Conservation (phyloP, 352 stramenopile genomes). For the Globisporangium lucens region DNA sequence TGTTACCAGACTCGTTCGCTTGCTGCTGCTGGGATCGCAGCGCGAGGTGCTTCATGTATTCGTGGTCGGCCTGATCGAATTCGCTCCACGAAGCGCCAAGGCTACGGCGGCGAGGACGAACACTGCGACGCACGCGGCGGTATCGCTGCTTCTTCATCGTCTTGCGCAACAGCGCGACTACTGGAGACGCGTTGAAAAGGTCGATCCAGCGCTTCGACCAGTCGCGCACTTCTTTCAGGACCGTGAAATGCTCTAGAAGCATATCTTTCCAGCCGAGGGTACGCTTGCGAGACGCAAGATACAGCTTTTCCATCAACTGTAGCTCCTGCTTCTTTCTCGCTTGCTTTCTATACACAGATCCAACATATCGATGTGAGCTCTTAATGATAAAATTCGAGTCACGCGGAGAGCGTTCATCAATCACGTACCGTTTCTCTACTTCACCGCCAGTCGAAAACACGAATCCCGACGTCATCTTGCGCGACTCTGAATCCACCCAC, state of each 20-base stretch:
- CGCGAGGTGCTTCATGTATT: constrained; percentile 41
- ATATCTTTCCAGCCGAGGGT: constrained; percentile 37
- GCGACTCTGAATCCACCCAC: constrained; percentile 7
- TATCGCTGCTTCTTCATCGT: constrained; percentile 10
- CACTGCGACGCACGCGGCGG: constrained; percentile 16
- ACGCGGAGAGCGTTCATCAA: neutral
- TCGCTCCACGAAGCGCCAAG: constrained; percentile 30
- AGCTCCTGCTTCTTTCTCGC: constrained; percentile 42
- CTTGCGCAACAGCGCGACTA: constrained; percentile 15
- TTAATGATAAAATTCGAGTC: neutral
- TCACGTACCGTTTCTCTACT: constrained; percentile 12
- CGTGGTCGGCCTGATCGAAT: constrained; percentile 40
- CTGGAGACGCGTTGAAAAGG: constrained; percentile 16
- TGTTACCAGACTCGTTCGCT: neutral
- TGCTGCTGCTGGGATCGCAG: constrained; percentile 1
- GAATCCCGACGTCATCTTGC: constrained; percentile 21
- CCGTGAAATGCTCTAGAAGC: constrained; percentile 34
- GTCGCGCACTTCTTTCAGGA: constrained; percentile 31
- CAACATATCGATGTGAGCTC: neutral
- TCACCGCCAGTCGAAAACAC: constrained; percentile 19
- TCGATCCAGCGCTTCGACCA: constrained; percentile 32
- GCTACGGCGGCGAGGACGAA: neutral
- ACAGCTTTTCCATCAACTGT: constrained; percentile 41
- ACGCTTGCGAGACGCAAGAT: constrained; percentile 35
- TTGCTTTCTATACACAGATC: constrained; percentile 12